Base-by-base conservation (phyloP, 2,329 filamentous ascomycete genomes). In the Endothia cerciana region DNA sequence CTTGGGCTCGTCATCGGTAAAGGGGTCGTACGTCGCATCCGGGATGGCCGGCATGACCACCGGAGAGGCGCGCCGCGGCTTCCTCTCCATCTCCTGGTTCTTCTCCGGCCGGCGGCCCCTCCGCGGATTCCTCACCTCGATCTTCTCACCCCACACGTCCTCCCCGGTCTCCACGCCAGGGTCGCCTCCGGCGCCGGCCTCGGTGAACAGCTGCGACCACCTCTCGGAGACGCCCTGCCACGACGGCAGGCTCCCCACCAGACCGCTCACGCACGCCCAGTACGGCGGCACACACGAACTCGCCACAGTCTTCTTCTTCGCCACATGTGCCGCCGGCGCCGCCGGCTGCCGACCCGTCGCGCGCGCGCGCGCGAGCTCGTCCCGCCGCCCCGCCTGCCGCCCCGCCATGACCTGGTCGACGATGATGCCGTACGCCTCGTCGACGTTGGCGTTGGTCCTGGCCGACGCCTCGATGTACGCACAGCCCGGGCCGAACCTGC, bases 391-490 rank as follows among this genome's bases (percentile, higher is more conserved):
- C 25, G 22, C 19, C 10, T 36, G 51, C 43, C 64, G 64, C 53
- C 47, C 63, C 19, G 28, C 62, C 64, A 66, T 60, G 28, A 60
- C 60, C 47, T 55, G 60, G 55, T 66, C 60, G 15, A 60, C 64
- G 28, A 66, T 30, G 22, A 63, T 55, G 28, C 55, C 60, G 19
- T 60, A 66, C 2, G 64, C 64, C 60, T 66, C 64, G 38, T 66
- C 64, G 55, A 66, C 55, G 47, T 63, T 66, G 28, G 60, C 55
- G 55, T 63, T 63, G 17, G 64, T 60, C 45, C 60, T 63, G 45
- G 64, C 60, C 15, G 64, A 66, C n/a, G 58, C 41, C 60, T 66
- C 64, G 7, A 66, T 63, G 45, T 66, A 66, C 8, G 60, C 64
- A 25, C 55, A 56, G 40, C 59, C 55, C 22, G 60, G 56, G 17